Evolutionary conservation across 768 basidiomycete genomes (phyloP).

Genomic region (Jaapia argillacea): DNA sequence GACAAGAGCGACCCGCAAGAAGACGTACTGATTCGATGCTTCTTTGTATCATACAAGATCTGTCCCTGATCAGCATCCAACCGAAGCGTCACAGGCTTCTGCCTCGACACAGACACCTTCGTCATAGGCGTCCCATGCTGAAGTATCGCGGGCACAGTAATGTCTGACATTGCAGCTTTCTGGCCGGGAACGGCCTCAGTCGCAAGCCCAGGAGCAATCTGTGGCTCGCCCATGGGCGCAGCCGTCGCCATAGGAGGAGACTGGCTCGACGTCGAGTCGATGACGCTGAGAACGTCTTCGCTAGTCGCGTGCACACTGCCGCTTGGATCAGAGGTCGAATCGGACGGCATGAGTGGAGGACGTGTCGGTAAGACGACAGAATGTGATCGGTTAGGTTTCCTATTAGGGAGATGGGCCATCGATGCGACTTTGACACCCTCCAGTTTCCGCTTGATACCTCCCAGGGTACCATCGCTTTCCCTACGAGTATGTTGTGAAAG

Average conservation of each 20-base stretch:
- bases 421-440: constrained; percentile 20
- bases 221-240: too few relatives aligned
- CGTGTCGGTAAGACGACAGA: constrained; percentile 17
- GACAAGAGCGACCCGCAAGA: constrained; percentile 4
- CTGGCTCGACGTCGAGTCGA: not conserved
- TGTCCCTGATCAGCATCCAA: constrained; percentile 76
- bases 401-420: too few relatives aligned
- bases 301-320: constrained; percentile 5
- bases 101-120: constrained; percentile 73
- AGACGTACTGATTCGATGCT: constrained; percentile 49
- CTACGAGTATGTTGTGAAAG: not conserved
- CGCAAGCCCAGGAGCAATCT: too few relatives aligned
- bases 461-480: not conserved
- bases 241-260: not conserved
- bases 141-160: constrained; percentile 46
- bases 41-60: constrained; percentile 71
- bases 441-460: constrained; percentile 22
- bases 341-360: constrained; percentile 6
- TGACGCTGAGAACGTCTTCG: not conserved
- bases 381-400: constrained; percentile 19
- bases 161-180: constrained; percentile 20
- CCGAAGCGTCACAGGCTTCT: constrained; percentile 59
- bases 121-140: constrained; percentile 65
- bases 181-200: not conserved
- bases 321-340: constrained; percentile 13